Conservation (phyloP, 139 green algal genomes). For the Astrephomene gubernaculifera region DNA sequence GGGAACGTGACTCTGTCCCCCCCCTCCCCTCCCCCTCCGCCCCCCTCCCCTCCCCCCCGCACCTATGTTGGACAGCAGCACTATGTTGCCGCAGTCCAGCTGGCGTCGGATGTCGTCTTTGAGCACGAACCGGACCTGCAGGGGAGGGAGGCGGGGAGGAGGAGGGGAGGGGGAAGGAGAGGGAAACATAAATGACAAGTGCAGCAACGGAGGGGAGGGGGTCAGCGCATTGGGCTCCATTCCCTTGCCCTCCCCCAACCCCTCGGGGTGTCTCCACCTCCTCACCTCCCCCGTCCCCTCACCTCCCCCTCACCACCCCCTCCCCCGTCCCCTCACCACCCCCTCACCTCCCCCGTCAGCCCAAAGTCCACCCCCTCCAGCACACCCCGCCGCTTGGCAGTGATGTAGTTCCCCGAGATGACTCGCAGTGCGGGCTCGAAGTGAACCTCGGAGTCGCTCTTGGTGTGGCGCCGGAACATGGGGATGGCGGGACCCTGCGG, state of each 20-base stretch:
- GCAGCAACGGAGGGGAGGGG: no score
- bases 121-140: constrained; percentile 86
- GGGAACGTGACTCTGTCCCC: no score
- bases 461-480: constrained; percentile 90
- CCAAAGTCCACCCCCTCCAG: constrained; percentile 94
- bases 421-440: constrained; percentile 62
- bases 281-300: neutral
- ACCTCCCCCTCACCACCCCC: neutral
- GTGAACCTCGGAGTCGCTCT: constrained; percentile 56
- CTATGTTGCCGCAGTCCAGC: constrained; percentile 87
- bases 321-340: neutral
- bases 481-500: constrained; percentile 76
- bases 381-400: constrained; percentile 89
- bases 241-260: neutral
- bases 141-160: no score
- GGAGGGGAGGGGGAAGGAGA: no score
- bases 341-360: constrained; percentile 80
- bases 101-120: constrained; percentile 79
- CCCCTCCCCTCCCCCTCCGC: no score
- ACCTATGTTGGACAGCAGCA: constrained; percentile 92
- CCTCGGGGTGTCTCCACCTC: neutral
- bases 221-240: no score
- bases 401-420: constrained; percentile 94
- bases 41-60: no score
- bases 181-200: no score